A percentile compares a stretch with the other conserved stretches of the same genome.
These are phyloP conservation scores for Pyrrhoderma lamaoense DNA, from an alignment of 1,284 basidiomycete species.

Conservation along the genomic window DNA sequence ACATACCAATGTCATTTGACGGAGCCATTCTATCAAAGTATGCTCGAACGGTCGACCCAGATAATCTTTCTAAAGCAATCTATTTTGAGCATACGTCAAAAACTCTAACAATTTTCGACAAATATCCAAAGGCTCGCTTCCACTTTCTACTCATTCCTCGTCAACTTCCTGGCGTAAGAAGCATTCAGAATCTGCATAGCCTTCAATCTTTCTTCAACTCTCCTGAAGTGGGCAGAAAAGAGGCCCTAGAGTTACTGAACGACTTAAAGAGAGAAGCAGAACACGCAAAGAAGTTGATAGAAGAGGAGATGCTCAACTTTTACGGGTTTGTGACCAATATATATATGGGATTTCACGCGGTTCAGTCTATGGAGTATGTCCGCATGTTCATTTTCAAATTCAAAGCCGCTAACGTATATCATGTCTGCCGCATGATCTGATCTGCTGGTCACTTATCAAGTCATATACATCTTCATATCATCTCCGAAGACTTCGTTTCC, in stretches of 20 bases:
- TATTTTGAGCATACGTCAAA: slow-evolving; percentile 54
- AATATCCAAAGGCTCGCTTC: slow-evolving; percentile 79
- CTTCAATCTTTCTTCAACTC: slow-evolving; percentile 41
- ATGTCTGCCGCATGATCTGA: not conserved
- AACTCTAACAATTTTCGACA: slow-evolving; percentile 76
- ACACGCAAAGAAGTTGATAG: slow-evolving; percentile 51
- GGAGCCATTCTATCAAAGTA: slow-evolving; percentile 50
- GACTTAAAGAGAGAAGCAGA: slow-evolving; percentile 52
- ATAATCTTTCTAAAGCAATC: slow-evolving; percentile 49
- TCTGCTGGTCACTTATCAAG: slow-evolving; percentile 37
- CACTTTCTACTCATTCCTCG: slow-evolving; percentile 79
- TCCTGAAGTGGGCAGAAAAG: slow-evolving; percentile 36
- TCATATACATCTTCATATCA: slow-evolving; percentile 82
- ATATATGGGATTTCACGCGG: slow-evolving; percentile 82
- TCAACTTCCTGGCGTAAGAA: slow-evolving; percentile 18
- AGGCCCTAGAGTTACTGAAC: slow-evolving; percentile 48
- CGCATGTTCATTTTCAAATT: not conserved
- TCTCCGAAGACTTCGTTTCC: slow-evolving; percentile 78
- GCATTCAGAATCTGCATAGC: not conserved
- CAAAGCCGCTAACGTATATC: not conserved
- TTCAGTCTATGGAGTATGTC: slow-evolving; percentile 69
- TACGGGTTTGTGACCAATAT: slow-evolving; percentile 80
- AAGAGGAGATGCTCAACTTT: slow-evolving; percentile 73
- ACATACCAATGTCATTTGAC: slow-evolving; percentile 11
- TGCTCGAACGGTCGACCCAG: slow-evolving; percentile 44